Evolutionary conservation across 1,139 yeast species (phyloP).

Genomic region (Schizosaccharomyces versatilis): DNA sequence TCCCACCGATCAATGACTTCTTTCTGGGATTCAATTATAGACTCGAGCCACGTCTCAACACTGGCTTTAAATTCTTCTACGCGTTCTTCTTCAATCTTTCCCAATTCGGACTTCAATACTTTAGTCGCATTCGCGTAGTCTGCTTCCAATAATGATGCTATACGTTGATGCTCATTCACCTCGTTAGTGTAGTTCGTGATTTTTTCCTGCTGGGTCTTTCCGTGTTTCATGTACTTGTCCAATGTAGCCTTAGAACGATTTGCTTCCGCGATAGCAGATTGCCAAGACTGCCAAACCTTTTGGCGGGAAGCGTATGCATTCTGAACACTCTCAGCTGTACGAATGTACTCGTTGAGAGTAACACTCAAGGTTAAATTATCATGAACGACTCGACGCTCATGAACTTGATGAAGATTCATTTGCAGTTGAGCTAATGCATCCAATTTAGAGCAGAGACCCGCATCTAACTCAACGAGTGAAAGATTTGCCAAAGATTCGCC

Average conservation of each 20-base stretch:
- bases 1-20: conserved; percentile 24
- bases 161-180: conserved; percentile 37
- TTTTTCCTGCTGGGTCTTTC: conserved; percentile 36
- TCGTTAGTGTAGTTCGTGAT: conserved; percentile 31
- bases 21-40: conserved; percentile 80
- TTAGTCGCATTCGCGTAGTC: conserved; percentile 40
- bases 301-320: conserved; percentile 56
- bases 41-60: conserved; percentile 75
- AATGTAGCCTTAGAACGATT: conserved; percentile 26
- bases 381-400: conserved; percentile 62
- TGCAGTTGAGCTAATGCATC: conserved; percentile 54
- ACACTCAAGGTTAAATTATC: conserved; percentile 73
- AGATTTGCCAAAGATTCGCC: conserved; percentile 32
- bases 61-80: conserved; percentile 71
- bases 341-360: conserved; percentile 67
- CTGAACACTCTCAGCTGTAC: conserved; percentile 56
- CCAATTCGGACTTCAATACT: conserved; percentile 47
- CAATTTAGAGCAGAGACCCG: conserved; percentile 37
- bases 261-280: conserved; percentile 30
- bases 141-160: conserved; percentile 32
- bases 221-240: conserved; percentile 35
- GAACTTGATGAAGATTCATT: conserved; percentile 43
- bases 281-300: conserved; percentile 41
- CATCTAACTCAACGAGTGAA: conserved; percentile 55
- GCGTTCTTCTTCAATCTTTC: conserved; percentile 49